A percentile compares a stretch with the other conserved stretches of the same genome.
Evolutionary conservation across 768 basidiomycete genomes (phyloP).

Genomic region (Rhodosporidiobolus sp.): DNA sequence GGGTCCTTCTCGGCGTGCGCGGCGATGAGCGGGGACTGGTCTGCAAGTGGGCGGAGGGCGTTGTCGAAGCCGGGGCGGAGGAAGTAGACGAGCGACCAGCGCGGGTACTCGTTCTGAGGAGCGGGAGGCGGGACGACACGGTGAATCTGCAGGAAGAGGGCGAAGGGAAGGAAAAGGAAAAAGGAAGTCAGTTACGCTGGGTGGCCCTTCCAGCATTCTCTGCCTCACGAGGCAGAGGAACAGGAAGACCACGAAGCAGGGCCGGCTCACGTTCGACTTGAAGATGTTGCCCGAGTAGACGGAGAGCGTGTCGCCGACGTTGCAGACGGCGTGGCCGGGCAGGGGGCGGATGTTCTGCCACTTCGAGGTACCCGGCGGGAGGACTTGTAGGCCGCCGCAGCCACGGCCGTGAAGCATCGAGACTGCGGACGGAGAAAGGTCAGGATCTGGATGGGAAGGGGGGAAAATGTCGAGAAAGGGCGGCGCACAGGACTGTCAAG

Average conservation of each 20-base stretch:
- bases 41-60: constrained; percentile 14
- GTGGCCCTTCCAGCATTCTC: too few species aligned
- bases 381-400: constrained; percentile 37
- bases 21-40: constrained; percentile 1
- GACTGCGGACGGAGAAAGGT: not conserved
- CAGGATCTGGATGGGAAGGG: not conserved
- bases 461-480: not conserved
- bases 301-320: constrained; percentile 38
- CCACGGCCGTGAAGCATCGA: constrained; percentile 39
- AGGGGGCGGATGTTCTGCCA: constrained; percentile 38
- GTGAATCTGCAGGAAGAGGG: constrained; percentile 28
- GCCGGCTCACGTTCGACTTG: constrained; percentile 22
- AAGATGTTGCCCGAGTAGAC: constrained; percentile 37
- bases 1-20: constrained; percentile 15
- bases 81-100: constrained; percentile 39
- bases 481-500: not conserved
- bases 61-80: constrained; percentile 30
- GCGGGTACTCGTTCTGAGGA: constrained; percentile 7
- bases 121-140: constrained; percentile 37
- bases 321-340: constrained; percentile 37
- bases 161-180: not conserved
- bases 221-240: not conserved
- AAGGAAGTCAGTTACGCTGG: too few species aligned
- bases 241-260: not conserved
- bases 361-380: constrained; percentile 25